Conservation (phyloP, 495 filamentous ascomycete genomes). For the Penicillium flavigenum region DNA sequence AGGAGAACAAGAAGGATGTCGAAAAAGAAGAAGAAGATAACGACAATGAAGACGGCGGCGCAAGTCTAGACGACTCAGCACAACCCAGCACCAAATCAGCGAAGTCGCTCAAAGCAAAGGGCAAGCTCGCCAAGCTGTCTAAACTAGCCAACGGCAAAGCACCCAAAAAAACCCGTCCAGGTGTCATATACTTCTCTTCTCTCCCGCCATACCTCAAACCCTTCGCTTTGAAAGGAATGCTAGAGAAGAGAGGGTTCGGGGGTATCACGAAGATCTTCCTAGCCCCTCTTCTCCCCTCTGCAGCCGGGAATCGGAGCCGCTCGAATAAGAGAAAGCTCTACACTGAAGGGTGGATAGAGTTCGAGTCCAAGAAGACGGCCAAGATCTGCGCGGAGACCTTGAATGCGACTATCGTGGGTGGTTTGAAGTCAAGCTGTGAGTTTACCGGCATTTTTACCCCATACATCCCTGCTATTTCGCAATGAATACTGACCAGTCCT, state of each 20-base stretch:
- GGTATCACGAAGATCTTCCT: conserved; percentile 85
- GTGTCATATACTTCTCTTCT: conserved; percentile 85
- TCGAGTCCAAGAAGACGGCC: conserved; percentile 70
- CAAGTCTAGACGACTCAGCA: conserved; percentile 21
- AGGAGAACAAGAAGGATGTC: conserved; percentile 30
- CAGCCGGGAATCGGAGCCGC: conserved; percentile 58
- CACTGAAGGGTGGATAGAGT: conserved; percentile 95
- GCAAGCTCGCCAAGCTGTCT: conserved; percentile 11
- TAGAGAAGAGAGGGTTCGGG: conserved; percentile 67
- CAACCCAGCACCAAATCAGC: conserved; percentile 22
- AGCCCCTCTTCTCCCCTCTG: conserved; percentile 69
- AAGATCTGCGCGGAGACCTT: conserved; percentile 81
- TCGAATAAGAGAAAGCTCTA: conserved; percentile 87
- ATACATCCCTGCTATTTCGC: neutral
- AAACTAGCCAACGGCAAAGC: conserved; percentile 20
- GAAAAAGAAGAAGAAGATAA: conserved; percentile 11
- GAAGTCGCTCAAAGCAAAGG: conserved; percentile 28
- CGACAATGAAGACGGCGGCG: conserved; percentile 16
- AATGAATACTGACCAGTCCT: neutral
- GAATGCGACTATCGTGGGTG: conserved; percentile 79
- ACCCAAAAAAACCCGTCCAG: conserved; percentile 52
- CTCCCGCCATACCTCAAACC: conserved; percentile 96
- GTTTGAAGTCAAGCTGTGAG: conserved; percentile 57
- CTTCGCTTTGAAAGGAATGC: conserved; percentile 69
- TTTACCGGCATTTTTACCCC: neutral